These are phyloP conservation scores for Trichosporon coremiiforme DNA, from an alignment of 1,284 basidiomycete species.

Conservation along the genomic window DNA sequence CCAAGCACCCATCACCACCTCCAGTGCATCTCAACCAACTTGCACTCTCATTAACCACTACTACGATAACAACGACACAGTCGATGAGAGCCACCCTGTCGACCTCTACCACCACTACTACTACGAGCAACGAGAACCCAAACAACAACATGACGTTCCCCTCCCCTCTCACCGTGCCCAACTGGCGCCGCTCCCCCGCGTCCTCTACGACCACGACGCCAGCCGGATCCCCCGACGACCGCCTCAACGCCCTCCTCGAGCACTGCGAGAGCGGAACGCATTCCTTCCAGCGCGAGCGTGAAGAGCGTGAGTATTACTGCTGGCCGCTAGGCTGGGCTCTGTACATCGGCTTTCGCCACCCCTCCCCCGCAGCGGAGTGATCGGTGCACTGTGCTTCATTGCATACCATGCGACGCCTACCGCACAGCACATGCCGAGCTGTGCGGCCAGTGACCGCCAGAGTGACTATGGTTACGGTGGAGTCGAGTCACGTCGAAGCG, in stretches of 20 bases:
- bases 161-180: constrained; percentile 9
- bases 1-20: background rate
- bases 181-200: constrained; percentile 7
- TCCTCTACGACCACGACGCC: constrained; percentile 23
- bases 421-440: background rate
- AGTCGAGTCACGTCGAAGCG: background rate
- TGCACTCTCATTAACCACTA: background rate
- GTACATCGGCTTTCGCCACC: background rate
- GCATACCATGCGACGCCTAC: background rate
- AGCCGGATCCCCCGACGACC: constrained; percentile 29
- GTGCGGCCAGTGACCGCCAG: too few relatives aligned
- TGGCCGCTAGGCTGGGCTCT: too few relatives aligned
- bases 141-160: constrained; percentile 9
- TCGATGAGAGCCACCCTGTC: background rate
- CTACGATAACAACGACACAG: background rate
- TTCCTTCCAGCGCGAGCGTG: constrained; percentile 34
- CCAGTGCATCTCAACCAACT: background rate
- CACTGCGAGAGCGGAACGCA: constrained; percentile 43
- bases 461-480: background rate
- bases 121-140: background rate
- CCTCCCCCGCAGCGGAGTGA: background rate
- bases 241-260: constrained; percentile 38
- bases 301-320: constrained; percentile 25
- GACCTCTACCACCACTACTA: background rate
- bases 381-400: background rate